phyloP scores from a whole-genome alignment of 139 green algal genomes.

The Ettlia oleoabundans region DNA sequence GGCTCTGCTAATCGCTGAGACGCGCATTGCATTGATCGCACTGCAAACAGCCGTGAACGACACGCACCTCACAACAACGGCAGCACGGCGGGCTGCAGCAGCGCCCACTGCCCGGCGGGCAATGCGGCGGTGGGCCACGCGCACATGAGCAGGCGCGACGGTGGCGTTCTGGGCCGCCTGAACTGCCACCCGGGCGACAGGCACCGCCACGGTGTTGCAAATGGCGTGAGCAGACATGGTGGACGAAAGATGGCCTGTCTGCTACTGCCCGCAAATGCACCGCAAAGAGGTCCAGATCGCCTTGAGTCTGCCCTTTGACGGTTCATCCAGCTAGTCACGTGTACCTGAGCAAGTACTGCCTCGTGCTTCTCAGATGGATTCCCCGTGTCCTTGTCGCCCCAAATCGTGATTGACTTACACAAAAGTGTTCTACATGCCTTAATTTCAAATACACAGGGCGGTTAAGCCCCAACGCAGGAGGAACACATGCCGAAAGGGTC shows the following conservation, averaged over 20 bases:
- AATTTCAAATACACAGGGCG: too few relatives aligned
- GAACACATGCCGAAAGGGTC: too few relatives aligned
- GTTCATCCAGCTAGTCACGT: too few relatives aligned
- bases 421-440: too few relatives aligned
- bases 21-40: neutral
- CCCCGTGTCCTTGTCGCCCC: too few relatives aligned
- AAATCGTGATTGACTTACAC: too few relatives aligned
- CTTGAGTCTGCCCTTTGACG: too few relatives aligned
- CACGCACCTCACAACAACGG: conserved; percentile 23
- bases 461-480: too few relatives aligned
- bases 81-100: conserved; percentile 1
- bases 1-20: too few relatives aligned
- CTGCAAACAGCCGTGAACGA: neutral
- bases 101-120: neutral
- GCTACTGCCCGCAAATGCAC: too few relatives aligned
- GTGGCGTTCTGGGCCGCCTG: neutral
- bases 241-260: neutral
- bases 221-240: neutral
- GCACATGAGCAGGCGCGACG: neutral
- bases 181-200: neutral
- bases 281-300: neutral
- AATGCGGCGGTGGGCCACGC: neutral
- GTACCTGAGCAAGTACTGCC: too few relatives aligned
- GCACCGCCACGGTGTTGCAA: neutral
- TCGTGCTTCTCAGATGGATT: too few relatives aligned